Conservation (phyloP, 768 basidiomycete genomes). For the Calvatia gigantea region DNA sequence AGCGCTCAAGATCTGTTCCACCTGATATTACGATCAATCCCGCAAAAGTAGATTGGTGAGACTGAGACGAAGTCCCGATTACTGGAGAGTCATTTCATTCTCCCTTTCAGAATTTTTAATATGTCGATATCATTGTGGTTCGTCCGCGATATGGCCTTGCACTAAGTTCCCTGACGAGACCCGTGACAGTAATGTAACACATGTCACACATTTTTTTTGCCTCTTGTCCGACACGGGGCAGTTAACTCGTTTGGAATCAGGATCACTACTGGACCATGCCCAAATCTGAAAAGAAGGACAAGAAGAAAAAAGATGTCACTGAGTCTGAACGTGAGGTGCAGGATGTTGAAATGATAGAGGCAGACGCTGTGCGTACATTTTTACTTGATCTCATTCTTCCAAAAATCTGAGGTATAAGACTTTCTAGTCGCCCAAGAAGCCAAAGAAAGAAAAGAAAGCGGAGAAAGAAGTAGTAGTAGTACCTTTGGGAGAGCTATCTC, state of each 20-base stretch:
- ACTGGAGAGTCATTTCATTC: too few species aligned
- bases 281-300: constrained; percentile 73
- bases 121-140: too few species aligned
- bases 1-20: neutral
- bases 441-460: constrained; percentile 48
- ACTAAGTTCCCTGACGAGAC: too few species aligned
- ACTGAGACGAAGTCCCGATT: too few species aligned
- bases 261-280: constrained; percentile 38
- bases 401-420: constrained; percentile 13
- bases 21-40: too few species aligned
- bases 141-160: too few species aligned
- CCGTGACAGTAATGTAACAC: too few species aligned
- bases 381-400: neutral
- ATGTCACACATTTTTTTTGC: constrained; percentile 15
- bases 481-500: constrained; percentile 79
- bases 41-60: too few species aligned
- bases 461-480: constrained; percentile 66
- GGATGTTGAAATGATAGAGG: constrained; percentile 52
- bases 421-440: constrained; percentile 53
- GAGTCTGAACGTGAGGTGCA: constrained; percentile 21
- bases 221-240: constrained; percentile 6
- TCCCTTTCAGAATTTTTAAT: too few species aligned
- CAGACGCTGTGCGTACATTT: constrained; percentile 26
- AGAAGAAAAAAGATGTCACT: constrained; percentile 51
- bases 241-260: neutral